phyloP scores from a whole-genome alignment of 2,329 filamentous ascomycete genomes.

The Aspergillus texensis region DNA sequence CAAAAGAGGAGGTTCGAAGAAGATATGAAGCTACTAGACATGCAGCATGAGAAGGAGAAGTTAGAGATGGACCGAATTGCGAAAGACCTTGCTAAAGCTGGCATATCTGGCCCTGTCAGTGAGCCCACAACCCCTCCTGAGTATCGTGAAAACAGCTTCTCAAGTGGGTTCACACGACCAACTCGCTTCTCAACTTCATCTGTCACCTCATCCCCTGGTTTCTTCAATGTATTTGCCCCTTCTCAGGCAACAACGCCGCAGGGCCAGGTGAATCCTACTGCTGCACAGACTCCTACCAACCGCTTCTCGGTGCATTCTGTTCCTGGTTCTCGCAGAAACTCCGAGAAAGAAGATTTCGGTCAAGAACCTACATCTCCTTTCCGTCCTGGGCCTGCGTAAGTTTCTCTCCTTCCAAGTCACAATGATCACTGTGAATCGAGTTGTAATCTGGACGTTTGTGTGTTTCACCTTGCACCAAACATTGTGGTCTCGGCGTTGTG shows the following conservation, averaged over 20 bases:
- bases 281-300: slow-evolving; percentile 57
- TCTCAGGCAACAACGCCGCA: slow-evolving; percentile 80
- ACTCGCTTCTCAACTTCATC: slow-evolving; percentile 89
- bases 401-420: slow-evolving; percentile 36
- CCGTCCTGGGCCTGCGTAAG: slow-evolving; percentile 77
- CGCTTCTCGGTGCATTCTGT: slow-evolving; percentile 81
- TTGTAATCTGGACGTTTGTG: background rate
- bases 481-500: background rate
- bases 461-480: background rate
- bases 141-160: slow-evolving; percentile 80
- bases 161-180: slow-evolving; percentile 77
- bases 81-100: slow-evolving; percentile 68
- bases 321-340: slow-evolving; percentile 84
- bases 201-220: slow-evolving; percentile 76
- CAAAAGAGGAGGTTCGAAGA: slow-evolving; percentile 87
- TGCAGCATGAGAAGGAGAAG: slow-evolving; percentile 80
- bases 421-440: background rate
- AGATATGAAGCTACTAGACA: slow-evolving; percentile 86
- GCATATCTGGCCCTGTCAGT: slow-evolving; percentile 73
- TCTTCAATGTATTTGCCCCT: slow-evolving; percentile 72
- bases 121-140: slow-evolving; percentile 97
- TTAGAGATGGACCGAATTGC: slow-evolving; percentile 84
- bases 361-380: slow-evolving; percentile 63
- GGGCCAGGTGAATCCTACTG: slow-evolving; percentile 58
- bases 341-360: slow-evolving; percentile 83